Evolutionary conservation across 2,329 filamentous ascomycete species (phyloP).

Genomic region (Acrodontium crateriforme): DNA sequence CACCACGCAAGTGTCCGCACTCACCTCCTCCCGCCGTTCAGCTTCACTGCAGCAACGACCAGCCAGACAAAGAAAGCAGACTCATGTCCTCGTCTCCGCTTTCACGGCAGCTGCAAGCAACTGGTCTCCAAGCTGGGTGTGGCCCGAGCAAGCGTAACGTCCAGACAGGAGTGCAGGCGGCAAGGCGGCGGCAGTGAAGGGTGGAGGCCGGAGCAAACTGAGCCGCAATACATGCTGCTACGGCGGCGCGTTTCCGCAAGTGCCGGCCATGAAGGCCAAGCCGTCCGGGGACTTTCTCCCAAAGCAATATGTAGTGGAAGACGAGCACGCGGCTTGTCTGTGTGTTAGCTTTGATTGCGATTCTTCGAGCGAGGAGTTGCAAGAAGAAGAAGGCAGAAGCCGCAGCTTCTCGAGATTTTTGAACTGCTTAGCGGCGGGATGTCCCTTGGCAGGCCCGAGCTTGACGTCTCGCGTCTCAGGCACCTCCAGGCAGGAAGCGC

Average conservation of each 20-base stretch:
- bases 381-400: constrained; percentile 25
- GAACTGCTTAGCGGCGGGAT: neutral
- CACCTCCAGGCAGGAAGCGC: no score
- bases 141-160: constrained; percentile 22
- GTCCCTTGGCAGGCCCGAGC: neutral
- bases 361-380: constrained; percentile 95
- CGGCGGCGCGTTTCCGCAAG: constrained; percentile 98
- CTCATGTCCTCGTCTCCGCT: constrained; percentile 74
- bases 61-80: constrained; percentile 42
- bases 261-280: constrained; percentile 40
- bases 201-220: constrained; percentile 47
- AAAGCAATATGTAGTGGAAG: constrained; percentile 57
- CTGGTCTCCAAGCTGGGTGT: constrained; percentile 32
- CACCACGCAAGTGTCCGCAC: constrained; percentile 20
- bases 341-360: constrained; percentile 99
- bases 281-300: constrained; percentile 99
- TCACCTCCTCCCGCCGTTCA: constrained; percentile 22
- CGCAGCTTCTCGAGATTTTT: neutral
- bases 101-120: constrained; percentile 19
- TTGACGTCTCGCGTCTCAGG: no score
- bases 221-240: constrained; percentile 81
- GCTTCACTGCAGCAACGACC: constrained; percentile 20
- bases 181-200: constrained; percentile 32
- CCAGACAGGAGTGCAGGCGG: constrained; percentile 36
- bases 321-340: constrained; percentile 43